Percentiles rank a stretch among this genome's conserved stretches.
Evolutionary conservation across 768 basidiomycete species (phyloP).

Genomic region (Pulveroboletus sp.): DNA sequence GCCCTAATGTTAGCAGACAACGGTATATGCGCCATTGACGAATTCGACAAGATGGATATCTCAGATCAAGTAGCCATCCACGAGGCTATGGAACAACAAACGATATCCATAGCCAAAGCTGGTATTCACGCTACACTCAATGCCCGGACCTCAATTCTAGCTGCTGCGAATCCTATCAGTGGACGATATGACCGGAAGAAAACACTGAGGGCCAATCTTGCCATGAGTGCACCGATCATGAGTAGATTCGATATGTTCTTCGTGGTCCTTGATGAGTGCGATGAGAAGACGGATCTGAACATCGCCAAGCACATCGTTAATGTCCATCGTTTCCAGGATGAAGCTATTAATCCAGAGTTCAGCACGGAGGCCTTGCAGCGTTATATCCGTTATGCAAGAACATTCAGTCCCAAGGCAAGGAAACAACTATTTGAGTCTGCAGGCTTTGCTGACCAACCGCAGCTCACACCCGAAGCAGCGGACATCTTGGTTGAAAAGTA

Average conservation of each 20-base stretch:
- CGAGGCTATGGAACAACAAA: constrained; percentile 99
- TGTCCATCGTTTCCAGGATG: constrained; percentile 92
- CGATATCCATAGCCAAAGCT: constrained; percentile 98
- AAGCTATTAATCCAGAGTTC: constrained; percentile 94
- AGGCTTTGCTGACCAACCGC: constrained; percentile 8
- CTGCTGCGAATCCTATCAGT: constrained; percentile 96
- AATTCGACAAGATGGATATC: constrained; percentile 99
- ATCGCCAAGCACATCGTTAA: constrained; percentile 97
- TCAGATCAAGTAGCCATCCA: constrained; percentile 98
- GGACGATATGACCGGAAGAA: constrained; percentile 96
- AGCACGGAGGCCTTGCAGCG: constrained; percentile 94
- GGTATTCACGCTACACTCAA: constrained; percentile 99
- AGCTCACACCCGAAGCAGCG: constrained; percentile 92
- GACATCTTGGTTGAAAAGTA: constrained; percentile 95
- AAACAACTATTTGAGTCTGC: neutral
- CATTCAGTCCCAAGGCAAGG: constrained; percentile 91
- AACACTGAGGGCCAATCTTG: constrained; percentile 84
- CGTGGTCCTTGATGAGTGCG: constrained; percentile 95
- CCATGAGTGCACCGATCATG: constrained; percentile 99
- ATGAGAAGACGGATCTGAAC: constrained; percentile 86
- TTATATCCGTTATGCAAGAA: constrained; percentile 95
- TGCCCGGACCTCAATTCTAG: constrained; percentile 94
- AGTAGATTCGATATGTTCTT: constrained; percentile 98
- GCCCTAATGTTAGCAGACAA: constrained; percentile 99
- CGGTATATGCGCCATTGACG: constrained; percentile 99